Conservation (phyloP, 257 asterid genomes). For the Oldenlandia corymbosa region DNA sequence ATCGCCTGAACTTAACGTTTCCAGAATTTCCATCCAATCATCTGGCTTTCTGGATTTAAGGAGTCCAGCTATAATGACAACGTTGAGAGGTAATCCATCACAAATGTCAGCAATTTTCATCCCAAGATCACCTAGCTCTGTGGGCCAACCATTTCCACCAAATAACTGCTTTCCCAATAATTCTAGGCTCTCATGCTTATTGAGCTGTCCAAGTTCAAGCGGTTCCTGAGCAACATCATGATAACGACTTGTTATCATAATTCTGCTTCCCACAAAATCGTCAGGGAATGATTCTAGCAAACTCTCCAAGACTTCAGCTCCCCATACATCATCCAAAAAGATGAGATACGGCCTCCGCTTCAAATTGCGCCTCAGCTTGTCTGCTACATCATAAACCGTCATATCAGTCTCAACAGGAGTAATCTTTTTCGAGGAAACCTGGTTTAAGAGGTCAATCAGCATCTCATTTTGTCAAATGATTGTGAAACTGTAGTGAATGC, state of each 20-base stretch:
- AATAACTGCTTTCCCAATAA: not conserved
- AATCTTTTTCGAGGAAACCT: not conserved
- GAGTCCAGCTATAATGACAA: not conserved
- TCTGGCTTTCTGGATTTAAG: not conserved
- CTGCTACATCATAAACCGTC: not conserved
- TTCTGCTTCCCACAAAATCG: not conserved
- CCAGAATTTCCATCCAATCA: not conserved
- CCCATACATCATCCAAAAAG: not conserved
- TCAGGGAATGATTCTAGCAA: not conserved
- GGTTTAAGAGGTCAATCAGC: not conserved
- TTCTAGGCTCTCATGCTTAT: not conserved
- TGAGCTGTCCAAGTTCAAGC: not conserved
- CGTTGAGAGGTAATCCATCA: not conserved
- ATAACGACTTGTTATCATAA: not conserved
- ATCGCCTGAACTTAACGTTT: not conserved
- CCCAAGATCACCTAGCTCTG: not conserved
- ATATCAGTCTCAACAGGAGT: not conserved
- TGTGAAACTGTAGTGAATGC: not conserved
- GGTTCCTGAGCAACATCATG: not conserved
- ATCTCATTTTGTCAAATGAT: not conserved
- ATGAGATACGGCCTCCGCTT: not conserved
- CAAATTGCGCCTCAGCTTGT: not conserved
- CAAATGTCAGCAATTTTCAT: not conserved
- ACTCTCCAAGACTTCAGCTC: not conserved
- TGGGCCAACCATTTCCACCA: not conserved